Conservation (phyloP, 768 basidiomycete genomes). For the Mycena vitilis region DNA sequence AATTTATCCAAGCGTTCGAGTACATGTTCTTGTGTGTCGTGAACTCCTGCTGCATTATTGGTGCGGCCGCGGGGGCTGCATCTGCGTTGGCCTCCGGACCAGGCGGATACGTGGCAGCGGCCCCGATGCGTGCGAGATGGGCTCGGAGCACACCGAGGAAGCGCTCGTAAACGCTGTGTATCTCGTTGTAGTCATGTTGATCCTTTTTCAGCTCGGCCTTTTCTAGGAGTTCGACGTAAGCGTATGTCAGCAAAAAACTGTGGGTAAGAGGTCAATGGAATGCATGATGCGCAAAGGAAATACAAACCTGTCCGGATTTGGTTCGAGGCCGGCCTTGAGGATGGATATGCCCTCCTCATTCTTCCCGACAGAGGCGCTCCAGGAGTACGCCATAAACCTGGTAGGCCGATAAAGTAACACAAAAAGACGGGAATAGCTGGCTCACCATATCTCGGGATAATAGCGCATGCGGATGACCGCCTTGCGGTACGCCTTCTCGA, state of each 20-base stretch:
- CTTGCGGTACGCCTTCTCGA: conserved; percentile 88
- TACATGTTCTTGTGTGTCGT: conserved; percentile 74
- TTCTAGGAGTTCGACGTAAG: conserved; percentile 79
- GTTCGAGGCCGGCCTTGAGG: conserved; percentile 87
- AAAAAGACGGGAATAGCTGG: conserved; percentile 14
- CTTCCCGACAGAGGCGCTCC: conserved; percentile 80
- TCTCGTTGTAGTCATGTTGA: conserved; percentile 68
- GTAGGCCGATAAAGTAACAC: not conserved
- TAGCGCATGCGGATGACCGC: conserved; percentile 93
- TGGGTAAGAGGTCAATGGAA: conserved; percentile 1
- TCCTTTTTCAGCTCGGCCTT: conserved; percentile 58
- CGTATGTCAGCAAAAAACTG: conserved; percentile 91
- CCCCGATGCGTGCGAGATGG: conserved; percentile 73
- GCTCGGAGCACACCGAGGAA: conserved; percentile 74
- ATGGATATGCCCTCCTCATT: conserved; percentile 85
- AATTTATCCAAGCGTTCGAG: conserved; percentile 86
- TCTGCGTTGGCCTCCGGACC: not conserved
- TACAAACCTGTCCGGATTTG: conserved; percentile 82
- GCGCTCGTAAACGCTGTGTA: conserved; percentile 77
- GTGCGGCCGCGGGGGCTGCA: not conserved
- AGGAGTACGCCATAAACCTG: conserved; percentile 93
- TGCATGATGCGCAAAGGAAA: not conserved
- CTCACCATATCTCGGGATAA: conserved; percentile 94
- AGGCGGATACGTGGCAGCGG: conserved; percentile 45
- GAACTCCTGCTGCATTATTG: conserved; percentile 49